These are phyloP conservation scores for Kappamyces sp. DNA, from an alignment of 192 early-diverging fungal genomes.

Conservation along the genomic window DNA sequence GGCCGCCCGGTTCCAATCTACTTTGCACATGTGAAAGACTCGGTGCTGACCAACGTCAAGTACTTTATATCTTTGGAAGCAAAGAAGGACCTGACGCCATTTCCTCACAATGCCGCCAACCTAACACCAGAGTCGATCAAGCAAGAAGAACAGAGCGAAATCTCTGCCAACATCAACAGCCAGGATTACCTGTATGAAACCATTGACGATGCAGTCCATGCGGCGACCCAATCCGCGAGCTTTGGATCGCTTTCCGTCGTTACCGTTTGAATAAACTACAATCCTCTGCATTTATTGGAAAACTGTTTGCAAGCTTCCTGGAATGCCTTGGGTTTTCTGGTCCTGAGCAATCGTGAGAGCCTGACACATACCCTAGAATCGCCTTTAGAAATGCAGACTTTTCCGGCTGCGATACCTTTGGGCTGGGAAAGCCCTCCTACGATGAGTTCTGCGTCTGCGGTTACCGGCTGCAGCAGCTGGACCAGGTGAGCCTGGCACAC, in stretches of 20 bases:
- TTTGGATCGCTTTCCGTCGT: no score
- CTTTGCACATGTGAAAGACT: conserved; percentile 38
- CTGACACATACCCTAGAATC: conserved; percentile 6
- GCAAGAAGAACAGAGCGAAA: no score
- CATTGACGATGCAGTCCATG: no score
- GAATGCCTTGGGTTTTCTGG: conserved; percentile 9
- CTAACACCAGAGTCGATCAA: no score
- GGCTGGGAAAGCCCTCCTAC: conserved; percentile 8
- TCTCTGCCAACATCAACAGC: no score
- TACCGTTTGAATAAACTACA: background rate
- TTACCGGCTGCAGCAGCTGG: background rate
- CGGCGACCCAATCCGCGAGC: no score
- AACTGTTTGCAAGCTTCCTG: background rate
- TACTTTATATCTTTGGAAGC: no score
- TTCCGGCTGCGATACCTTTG: background rate
- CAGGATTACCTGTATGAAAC: no score
- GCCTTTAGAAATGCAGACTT: conserved; percentile 5
- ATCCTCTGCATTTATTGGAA: conserved; percentile 4
- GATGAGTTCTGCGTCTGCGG: no score
- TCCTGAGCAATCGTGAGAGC: background rate
- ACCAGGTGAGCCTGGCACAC: background rate
- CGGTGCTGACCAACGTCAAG: no score
- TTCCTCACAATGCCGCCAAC: no score
- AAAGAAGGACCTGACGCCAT: no score
- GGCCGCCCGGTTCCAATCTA: conserved; percentile 44